Conservation (phyloP, 2,329 filamentous ascomycete genomes). For the Bipolaris oryzae region DNA sequence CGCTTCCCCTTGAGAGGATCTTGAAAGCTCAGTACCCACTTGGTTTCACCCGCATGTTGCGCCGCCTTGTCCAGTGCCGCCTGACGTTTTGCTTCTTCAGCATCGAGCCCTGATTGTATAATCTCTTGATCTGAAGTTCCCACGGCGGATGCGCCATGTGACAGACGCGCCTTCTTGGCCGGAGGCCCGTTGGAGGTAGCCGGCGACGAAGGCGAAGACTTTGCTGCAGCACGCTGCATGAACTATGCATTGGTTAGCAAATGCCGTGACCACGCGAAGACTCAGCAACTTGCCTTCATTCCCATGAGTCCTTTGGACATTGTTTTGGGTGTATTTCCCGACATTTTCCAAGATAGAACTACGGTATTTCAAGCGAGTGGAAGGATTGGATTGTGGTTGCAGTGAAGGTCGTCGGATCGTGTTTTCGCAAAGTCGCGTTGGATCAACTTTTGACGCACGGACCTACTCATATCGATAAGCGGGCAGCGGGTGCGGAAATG, state of each 20-base stretch:
- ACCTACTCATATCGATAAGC: conserved; percentile 4
- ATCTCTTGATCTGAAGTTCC: conserved; percentile 59
- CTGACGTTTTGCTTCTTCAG: conserved; percentile 70
- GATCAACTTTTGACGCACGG: conserved; percentile 11
- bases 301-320: conserved; percentile 89
- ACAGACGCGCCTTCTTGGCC: conserved; percentile 68
- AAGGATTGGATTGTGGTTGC: not conserved
- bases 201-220: conserved; percentile 58
- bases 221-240: conserved; percentile 85
- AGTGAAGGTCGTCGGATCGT: not conserved
- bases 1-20: conserved; percentile 50
- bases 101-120: conserved; percentile 67
- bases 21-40: conserved; percentile 72
- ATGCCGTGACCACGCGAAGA: not conserved
- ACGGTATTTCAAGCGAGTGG: not conserved
- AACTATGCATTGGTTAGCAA: conserved; percentile 59
- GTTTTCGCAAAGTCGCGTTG: conserved; percentile 13
- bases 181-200: conserved; percentile 59
- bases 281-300: conserved; percentile 69
- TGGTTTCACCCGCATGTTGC: conserved; percentile 69
- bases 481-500: not conserved
- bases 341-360: conserved; percentile 27
- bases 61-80: conserved; percentile 64
- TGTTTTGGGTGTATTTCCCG: conserved; percentile 56
- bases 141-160: conserved; percentile 47